Percentiles rank a stretch among this genome's conserved stretches.
These are phyloP conservation scores for Starmera amethionina DNA, from an alignment of 805 yeast genomes.

Conservation along the genomic window DNA sequence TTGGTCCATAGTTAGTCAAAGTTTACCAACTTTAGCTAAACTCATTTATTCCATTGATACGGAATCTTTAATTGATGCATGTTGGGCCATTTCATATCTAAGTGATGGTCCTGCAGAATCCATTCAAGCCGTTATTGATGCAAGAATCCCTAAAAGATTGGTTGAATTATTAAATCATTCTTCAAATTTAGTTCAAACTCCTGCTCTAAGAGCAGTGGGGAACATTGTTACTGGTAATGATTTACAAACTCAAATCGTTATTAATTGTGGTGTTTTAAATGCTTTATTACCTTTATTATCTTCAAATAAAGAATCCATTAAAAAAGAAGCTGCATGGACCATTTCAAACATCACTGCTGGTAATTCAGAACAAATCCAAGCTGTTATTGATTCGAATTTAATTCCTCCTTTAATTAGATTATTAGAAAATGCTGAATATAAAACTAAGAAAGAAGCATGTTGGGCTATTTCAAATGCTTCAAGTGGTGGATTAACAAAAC, in stretches of 20 bases:
- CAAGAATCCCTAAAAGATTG: slow-evolving; percentile 86
- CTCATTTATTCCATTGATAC: slow-evolving; percentile 83
- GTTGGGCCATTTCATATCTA: slow-evolving; percentile 96
- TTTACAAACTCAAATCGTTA: slow-evolving; percentile 87
- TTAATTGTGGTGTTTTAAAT: slow-evolving; percentile 84
- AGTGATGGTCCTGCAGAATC: slow-evolving; percentile 91
- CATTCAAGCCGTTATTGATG: slow-evolving; percentile 94
- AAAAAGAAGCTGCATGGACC: slow-evolving; percentile 99
- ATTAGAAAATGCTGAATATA: slow-evolving; percentile 80
- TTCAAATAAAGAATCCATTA: slow-evolving; percentile 83
- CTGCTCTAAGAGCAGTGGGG: slow-evolving; percentile 95
- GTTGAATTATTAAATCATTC: slow-evolving; percentile 85
- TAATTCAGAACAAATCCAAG: slow-evolving; percentile 89
- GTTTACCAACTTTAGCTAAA: slow-evolving; percentile 86
- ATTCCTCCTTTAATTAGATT: slow-evolving; percentile 83
- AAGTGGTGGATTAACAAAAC: slow-evolving; percentile 85
- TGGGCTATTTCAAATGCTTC: slow-evolving; percentile 99
- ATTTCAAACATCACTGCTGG: slow-evolving; percentile 98
- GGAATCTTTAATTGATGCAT: slow-evolving; percentile 92
- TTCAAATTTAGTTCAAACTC: slow-evolving; percentile 85
- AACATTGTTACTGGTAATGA: slow-evolving; percentile 97
- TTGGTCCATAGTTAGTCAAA: slow-evolving; percentile 79
- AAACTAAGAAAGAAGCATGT: slow-evolving; percentile 97
- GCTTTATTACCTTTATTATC: slow-evolving; percentile 73
- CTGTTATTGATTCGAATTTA: slow-evolving; percentile 89